These are phyloP conservation scores for Nakazawaea pomicola DNA, from an alignment of 805 yeast species.

Conservation along the genomic window DNA sequence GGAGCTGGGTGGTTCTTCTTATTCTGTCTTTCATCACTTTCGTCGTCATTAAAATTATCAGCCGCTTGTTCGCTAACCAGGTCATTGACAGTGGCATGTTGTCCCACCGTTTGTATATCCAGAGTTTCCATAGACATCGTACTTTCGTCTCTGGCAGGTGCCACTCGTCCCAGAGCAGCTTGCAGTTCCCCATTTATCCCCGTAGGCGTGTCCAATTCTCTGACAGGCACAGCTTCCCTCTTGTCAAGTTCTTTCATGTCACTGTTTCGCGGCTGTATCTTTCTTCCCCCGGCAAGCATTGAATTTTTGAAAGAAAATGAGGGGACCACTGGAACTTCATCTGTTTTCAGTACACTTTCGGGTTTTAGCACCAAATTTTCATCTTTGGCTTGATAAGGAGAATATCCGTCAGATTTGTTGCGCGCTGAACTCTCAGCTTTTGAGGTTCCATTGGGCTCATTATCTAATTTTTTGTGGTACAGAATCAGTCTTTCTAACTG, in stretches of 20 bases:
- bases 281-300: slow-evolving; percentile 12
- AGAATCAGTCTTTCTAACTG: slow-evolving; percentile 14
- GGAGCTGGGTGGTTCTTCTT: slow-evolving; percentile 22
- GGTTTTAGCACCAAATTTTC: too few species aligned
- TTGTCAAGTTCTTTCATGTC: not conserved
- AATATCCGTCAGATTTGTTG: too few species aligned
- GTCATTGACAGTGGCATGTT: too few species aligned
- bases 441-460: not conserved
- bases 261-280: slow-evolving; percentile 10
- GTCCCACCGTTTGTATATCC: too few species aligned
- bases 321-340: not conserved
- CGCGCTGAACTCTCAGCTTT: too few species aligned
- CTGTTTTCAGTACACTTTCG: not conserved
- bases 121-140: slow-evolving; percentile 2
- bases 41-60: too few species aligned
- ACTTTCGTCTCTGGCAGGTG: not conserved
- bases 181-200: too few species aligned
- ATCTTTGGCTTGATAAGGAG: too few species aligned
- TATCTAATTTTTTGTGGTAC: not conserved
- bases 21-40: too few species aligned
- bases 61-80: too few species aligned
- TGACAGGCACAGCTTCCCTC: not conserved
- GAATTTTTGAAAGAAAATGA: slow-evolving; percentile 6
- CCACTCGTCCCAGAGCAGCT: too few species aligned
- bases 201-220: too few species aligned